phyloP scores from a whole-genome alignment of 306 rosid genomes.

The Vigna reflexopilosa region DNA sequence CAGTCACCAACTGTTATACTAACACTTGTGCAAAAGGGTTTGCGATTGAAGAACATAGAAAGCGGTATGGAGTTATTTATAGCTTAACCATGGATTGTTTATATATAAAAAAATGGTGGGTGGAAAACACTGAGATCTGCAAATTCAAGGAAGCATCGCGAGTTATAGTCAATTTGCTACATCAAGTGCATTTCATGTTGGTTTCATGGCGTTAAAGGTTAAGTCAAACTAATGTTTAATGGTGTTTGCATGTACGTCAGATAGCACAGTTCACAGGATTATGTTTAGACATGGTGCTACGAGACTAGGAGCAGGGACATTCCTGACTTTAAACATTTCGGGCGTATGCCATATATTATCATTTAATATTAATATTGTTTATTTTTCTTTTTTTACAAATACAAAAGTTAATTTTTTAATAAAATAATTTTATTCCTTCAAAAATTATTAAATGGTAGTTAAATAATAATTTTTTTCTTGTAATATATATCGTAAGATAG shows the following conservation, averaged over 20 bases:
- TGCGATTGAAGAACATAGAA: background rate
- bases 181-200: background rate
- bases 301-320: background rate
- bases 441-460: too few species aligned
- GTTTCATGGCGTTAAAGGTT: background rate
- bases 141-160: conserved; percentile 10
- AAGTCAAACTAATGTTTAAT: background rate
- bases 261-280: background rate
- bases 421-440: too few species aligned
- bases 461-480: background rate
- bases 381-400: too few species aligned
- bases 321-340: background rate
- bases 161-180: conserved; percentile 1
- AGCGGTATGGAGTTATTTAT: background rate
- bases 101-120: conserved; percentile 7
- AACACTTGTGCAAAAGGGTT: background rate
- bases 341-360: too few species aligned
- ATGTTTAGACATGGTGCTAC: background rate
- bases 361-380: too few species aligned
- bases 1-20: background rate
- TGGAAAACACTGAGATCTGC: conserved; percentile 5
- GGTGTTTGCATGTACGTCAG: background rate
- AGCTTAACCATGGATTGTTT: background rate
- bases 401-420: too few species aligned
- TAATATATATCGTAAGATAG: background rate